phyloP scores from a whole-genome alignment of 225 moss, liverwort and hornwort species.

The Anthoceros angustus region DNA sequence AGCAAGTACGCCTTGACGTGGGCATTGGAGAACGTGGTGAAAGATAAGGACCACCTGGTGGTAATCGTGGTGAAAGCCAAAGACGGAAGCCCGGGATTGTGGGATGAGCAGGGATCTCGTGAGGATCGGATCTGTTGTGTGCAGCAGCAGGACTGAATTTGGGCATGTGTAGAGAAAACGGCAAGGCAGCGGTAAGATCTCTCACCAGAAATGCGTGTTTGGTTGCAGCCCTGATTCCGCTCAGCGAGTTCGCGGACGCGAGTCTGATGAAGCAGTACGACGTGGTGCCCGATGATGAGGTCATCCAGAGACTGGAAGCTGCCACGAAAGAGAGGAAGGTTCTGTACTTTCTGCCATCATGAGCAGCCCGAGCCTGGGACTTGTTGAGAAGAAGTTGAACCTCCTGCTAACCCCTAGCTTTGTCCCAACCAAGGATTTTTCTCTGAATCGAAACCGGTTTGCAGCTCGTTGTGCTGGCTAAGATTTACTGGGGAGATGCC shows the following conservation, averaged over 20 bases:
- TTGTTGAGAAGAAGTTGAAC: background rate
- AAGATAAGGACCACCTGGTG: background rate
- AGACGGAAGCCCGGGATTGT: background rate
- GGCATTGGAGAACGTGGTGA: background rate
- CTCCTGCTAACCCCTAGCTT: background rate
- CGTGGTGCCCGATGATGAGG: slow-evolving; percentile 20
- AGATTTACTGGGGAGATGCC: slow-evolving; percentile 73
- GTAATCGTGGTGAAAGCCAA: background rate
- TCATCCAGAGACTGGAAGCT: slow-evolving; percentile 11
- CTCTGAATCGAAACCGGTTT: slow-evolving; percentile 5
- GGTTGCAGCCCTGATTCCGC: slow-evolving; percentile 31
- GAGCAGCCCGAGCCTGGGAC: no score
- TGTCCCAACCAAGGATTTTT: no score
- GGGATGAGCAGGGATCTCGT: slow-evolving; percentile 3
- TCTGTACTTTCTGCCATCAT: background rate
- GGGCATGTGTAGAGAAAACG: slow-evolving; percentile 11
- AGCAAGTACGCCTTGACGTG: slow-evolving; percentile 1
- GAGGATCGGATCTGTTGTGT: background rate
- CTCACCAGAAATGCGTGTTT: slow-evolving; percentile 8
- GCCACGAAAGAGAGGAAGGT: slow-evolving; percentile 30
- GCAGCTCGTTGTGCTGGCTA: slow-evolving; percentile 39
- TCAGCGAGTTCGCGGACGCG: slow-evolving; percentile 23
- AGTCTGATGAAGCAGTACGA: slow-evolving; percentile 24
- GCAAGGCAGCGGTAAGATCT: slow-evolving; percentile 10
- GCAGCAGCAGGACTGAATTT: slow-evolving; percentile 9